A percentile compares a stretch with the other conserved stretches of the same genome.
Conservation (phyloP, 108 stramenopile species). For the Cyclotella baltica region DNA sequence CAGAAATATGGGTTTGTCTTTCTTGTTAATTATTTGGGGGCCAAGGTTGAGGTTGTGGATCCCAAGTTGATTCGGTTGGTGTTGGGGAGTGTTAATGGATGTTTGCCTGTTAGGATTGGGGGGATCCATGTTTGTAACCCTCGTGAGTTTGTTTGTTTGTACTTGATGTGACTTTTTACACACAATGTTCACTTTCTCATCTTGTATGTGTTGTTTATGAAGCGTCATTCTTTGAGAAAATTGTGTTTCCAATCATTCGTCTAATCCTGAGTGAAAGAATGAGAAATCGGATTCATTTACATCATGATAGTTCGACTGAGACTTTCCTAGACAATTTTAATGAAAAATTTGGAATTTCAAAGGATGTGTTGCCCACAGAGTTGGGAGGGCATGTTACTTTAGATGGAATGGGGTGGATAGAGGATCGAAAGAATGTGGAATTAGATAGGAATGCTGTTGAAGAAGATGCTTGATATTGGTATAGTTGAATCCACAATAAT, state of each 20-base stretch:
- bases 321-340: slow-evolving; percentile 51
- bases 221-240: slow-evolving; percentile 35
- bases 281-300: slow-evolving; percentile 58
- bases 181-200: neutral
- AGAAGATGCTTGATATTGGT: neutral
- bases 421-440: slow-evolving; percentile 21
- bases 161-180: neutral
- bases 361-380: slow-evolving; percentile 53
- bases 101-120: slow-evolving; percentile 58
- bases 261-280: slow-evolving; percentile 57
- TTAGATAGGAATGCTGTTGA: neutral
- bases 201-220: neutral
- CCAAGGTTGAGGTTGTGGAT: slow-evolving; percentile 53
- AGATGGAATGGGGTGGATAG: slow-evolving; percentile 44
- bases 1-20: slow-evolving; percentile 61
- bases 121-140: slow-evolving; percentile 70
- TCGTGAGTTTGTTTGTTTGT: neutral
- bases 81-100: slow-evolving; percentile 51
- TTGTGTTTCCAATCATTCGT: slow-evolving; percentile 63
- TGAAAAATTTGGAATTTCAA: slow-evolving; percentile 51
- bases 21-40: slow-evolving; percentile 40
- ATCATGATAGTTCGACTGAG: slow-evolving; percentile 50
- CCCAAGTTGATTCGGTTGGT: slow-evolving; percentile 44
- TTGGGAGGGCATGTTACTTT: slow-evolving; percentile 58
- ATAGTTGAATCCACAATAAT: neutral